Evolutionary conservation across 2,329 filamentous ascomycete genomes (phyloP), one percentile per base, ranked within the genome.

Genomic region (Trichoderma gracile): DNA sequence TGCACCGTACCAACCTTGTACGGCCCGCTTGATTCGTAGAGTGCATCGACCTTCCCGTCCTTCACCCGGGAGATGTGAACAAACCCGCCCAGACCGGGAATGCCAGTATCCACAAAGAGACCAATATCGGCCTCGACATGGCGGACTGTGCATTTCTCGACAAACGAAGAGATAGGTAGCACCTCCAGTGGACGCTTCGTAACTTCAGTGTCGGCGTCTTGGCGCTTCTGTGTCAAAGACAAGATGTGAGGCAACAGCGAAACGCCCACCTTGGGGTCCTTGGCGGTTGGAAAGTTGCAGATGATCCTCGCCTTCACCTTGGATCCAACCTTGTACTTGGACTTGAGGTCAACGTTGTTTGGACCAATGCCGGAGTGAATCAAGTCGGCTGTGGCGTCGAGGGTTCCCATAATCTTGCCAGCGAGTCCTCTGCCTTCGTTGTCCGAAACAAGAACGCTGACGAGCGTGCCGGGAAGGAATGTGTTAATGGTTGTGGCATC

Each of bases 21-120:
- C 2, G 89, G 84, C 0, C 95, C 95, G 19, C 87, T 88, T 3
- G 86, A 82, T 68, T 92, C 86, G 15, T 91, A 91, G 5, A 99
- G 81, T 1, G 86, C 86, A 68, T 98, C 95, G 60, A 97, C 85
- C 75, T 95, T 96, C 69, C 89, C 89, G 74, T 99, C 94, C 65
- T 94, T 90, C 67, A 99, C 85, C 68, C 91, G 87, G 1, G 95
- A 99, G 68, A 99, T 96, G 76, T 99, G 95, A 23, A 96, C 93
- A 72, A 97, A 99, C 10, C 92, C 92, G n/a, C 86, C 81, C 3
- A 94, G 81, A 33, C 88, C 92, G 4, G 76, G 67, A 17, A 78
- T 68, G 1, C 88, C 88, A 45, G 93, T 78, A 69, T 90, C 86
- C 8, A 93, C 83, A 71, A 96, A 97, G 2, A 97, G 81, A 60